These are phyloP conservation scores for Podospora pseudopauciseta DNA, from an alignment of 495 filamentous ascomycete genomes.

Conservation along the genomic window DNA sequence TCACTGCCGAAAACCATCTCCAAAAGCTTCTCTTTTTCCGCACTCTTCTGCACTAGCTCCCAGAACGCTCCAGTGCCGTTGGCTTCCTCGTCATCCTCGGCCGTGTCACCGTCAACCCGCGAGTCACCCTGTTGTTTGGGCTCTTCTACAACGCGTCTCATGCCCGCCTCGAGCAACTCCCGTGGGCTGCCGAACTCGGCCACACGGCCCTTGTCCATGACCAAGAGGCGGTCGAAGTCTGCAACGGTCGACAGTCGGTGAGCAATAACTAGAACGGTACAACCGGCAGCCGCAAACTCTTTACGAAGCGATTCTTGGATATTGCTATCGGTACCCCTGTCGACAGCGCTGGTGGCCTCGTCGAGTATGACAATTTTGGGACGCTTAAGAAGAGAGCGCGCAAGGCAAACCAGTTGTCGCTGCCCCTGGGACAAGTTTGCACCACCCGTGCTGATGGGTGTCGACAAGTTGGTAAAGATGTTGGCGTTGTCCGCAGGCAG, in stretches of 20 bases:
- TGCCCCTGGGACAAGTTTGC: slow-evolving; percentile 54
- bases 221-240: slow-evolving; percentile 66
- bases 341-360: slow-evolving; percentile 81
- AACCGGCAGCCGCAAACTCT: slow-evolving; percentile 62
- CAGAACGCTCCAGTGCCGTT: slow-evolving; percentile 27
- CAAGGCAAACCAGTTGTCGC: slow-evolving; percentile 68
- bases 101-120: background rate
- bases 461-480: slow-evolving; percentile 29
- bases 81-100: slow-evolving; percentile 4
- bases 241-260: slow-evolving; percentile 70
- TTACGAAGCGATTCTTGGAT: slow-evolving; percentile 70
- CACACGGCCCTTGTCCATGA: slow-evolving; percentile 58
- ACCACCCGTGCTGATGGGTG: slow-evolving; percentile 35
- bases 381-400: slow-evolving; percentile 65
- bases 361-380: slow-evolving; percentile 80
- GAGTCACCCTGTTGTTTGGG: background rate
- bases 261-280: slow-evolving; percentile 75
- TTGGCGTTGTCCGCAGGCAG: slow-evolving; percentile 11
- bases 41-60: slow-evolving; percentile 30
- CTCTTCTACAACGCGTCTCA: slow-evolving; percentile 8
- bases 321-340: slow-evolving; percentile 63
- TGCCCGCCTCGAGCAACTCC: slow-evolving; percentile 24
- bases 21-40: slow-evolving; percentile 26
- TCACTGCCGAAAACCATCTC: slow-evolving; percentile 23
- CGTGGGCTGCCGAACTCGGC: slow-evolving; percentile 47